Percentiles rank a stretch among this genome's conserved stretches.
Evolutionary conservation across 495 filamentous ascomycete genomes (phyloP).

Genomic region (Aspergillus coremiiformis): DNA sequence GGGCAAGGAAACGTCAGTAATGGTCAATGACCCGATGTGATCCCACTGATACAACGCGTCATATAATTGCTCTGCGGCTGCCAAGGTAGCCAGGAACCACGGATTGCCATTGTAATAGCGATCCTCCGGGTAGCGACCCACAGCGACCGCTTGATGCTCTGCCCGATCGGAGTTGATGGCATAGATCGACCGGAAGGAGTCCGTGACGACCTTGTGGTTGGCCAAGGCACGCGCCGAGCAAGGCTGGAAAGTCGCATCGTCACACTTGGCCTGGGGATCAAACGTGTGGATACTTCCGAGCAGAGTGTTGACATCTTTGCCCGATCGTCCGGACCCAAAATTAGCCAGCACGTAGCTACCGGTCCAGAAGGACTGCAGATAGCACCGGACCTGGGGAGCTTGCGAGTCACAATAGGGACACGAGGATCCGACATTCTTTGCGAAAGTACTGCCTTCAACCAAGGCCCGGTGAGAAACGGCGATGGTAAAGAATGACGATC

Average conservation of each 20-base stretch:
- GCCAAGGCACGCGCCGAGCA: slow-evolving; percentile 40
- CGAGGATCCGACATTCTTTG: slow-evolving; percentile 29
- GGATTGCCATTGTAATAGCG: slow-evolving; percentile 55
- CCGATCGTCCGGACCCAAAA: slow-evolving; percentile 21
- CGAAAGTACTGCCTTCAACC: slow-evolving; percentile 53
- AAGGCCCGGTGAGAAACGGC: slow-evolving; percentile 50
- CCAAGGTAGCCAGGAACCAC: slow-evolving; percentile 54
- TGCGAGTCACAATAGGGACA: slow-evolving; percentile 43
- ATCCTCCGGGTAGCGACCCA: slow-evolving; percentile 58
- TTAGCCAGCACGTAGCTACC: slow-evolving; percentile 49
- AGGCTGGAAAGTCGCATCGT: slow-evolving; percentile 41
- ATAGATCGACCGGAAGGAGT: slow-evolving; percentile 1
- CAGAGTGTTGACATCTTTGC: slow-evolving; percentile 48
- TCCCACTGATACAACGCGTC: slow-evolving; percentile 53
- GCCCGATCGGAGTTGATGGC: background rate
- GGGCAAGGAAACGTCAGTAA: slow-evolving; percentile 44
- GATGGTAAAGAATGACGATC: slow-evolving; percentile 50
- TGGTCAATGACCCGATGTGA: slow-evolving; percentile 39
- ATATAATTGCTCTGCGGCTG: slow-evolving; percentile 56
- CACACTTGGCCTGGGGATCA: slow-evolving; percentile 42
- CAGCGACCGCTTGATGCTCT: background rate
- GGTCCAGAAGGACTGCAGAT: slow-evolving; percentile 52
- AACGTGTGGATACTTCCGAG: slow-evolving; percentile 53
- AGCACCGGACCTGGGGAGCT: slow-evolving; percentile 50
- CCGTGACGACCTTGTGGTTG: slow-evolving; percentile 34